Evolutionary conservation across 495 filamentous ascomycete genomes (phyloP).

Genomic region (Hamigera avellanea): DNA sequence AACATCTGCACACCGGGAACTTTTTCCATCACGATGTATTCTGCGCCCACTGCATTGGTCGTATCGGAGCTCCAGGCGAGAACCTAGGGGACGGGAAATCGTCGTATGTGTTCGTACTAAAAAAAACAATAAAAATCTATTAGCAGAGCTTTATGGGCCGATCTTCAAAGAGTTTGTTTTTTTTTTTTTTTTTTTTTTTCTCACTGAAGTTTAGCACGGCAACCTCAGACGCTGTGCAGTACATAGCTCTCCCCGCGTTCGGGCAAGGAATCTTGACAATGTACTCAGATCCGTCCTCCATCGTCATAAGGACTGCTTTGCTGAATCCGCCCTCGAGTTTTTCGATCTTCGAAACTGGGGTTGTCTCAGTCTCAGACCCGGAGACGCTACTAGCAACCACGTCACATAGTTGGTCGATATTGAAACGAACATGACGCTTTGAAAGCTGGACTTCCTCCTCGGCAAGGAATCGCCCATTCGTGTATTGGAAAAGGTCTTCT

Average conservation of each 20-base stretch:
- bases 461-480: conserved; percentile 15
- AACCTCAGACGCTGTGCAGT: conserved; percentile 14
- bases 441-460: conserved; percentile 10
- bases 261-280: conserved; percentile 10
- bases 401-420: conserved; percentile 8
- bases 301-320: conserved; percentile 13
- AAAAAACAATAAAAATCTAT: neutral
- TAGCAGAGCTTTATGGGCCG: neutral
- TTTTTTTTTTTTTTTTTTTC: no score
- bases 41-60: conserved; percentile 12
- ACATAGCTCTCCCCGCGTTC: conserved; percentile 7
- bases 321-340: conserved; percentile 17
- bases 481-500: conserved; percentile 13
- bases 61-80: conserved; percentile 2
- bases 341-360: conserved; percentile 9
- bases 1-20: conserved; percentile 14
- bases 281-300: conserved; percentile 11
- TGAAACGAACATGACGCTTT: conserved; percentile 10
- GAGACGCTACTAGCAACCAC: neutral
- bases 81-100: neutral
- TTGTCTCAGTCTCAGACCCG: neutral
- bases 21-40: conserved; percentile 22
- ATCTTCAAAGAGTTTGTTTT: neutral
- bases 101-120: conserved; percentile 7
- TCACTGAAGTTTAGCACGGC: conserved; percentile 12